Percentiles rank a stretch among this genome's conserved stretches.
phyloP scores from a whole-genome alignment of 768 basidiomycete genomes.

The Phlebiopsis gigantea region DNA sequence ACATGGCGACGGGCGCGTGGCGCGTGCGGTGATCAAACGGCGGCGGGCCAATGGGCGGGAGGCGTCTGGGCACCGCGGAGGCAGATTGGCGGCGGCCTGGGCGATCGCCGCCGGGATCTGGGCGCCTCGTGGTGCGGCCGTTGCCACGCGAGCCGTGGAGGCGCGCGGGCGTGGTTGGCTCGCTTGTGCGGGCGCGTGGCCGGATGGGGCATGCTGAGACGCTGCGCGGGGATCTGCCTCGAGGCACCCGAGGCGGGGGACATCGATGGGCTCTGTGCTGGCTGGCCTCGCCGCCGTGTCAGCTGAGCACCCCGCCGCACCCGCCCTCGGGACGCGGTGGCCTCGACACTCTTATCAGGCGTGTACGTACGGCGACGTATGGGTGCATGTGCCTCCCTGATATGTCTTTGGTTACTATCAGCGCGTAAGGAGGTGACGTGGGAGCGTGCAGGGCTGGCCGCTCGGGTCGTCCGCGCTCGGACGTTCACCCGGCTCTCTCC shows the following conservation, averaged over 20 bases:
- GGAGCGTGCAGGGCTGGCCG: not conserved
- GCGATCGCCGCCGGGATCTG: not conserved
- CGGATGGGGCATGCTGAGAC: no score
- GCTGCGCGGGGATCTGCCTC: not conserved
- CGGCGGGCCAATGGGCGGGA: not conserved
- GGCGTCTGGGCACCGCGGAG: not conserved
- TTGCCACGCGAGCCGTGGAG: not conserved
- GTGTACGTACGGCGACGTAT: not conserved
- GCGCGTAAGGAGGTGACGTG: slow-evolving; percentile 2
- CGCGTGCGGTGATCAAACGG: not conserved
- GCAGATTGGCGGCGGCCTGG: not conserved
- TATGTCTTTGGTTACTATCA: slow-evolving; percentile 8
- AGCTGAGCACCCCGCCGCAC: no score
- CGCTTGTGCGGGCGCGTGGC: no score
- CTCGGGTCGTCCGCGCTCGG: not conserved
- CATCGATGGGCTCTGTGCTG: not conserved
- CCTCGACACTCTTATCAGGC: not conserved
- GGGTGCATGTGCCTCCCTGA: slow-evolving; percentile 1
- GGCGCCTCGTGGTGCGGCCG: not conserved
- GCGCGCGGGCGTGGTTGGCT: not conserved
- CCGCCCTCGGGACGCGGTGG: no score
- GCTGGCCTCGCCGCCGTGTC: no score
- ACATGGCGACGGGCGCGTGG: no score
- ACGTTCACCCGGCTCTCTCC: not conserved
- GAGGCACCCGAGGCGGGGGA: not conserved